Conservation (phyloP, 1,284 basidiomycete species). For the Moesziomyces globuligerus region DNA sequence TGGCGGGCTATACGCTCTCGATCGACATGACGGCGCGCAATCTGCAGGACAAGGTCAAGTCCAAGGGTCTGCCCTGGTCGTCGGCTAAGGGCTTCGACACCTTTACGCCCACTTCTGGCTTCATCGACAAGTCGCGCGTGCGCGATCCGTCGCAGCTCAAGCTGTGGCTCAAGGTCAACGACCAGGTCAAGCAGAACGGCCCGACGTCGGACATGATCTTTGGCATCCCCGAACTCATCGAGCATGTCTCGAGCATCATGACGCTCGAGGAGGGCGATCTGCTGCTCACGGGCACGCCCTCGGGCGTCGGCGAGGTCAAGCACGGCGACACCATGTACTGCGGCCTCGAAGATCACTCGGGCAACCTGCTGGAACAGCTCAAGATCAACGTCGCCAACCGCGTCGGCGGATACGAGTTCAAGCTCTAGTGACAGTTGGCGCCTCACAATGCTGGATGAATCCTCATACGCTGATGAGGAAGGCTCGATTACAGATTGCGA, state of each 20-base stretch:
- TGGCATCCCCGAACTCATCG: slow-evolving; percentile 85
- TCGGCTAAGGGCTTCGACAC: slow-evolving; percentile 91
- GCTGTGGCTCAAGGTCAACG: slow-evolving; percentile 86
- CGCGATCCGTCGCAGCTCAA: slow-evolving; percentile 79
- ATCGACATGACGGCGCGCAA: slow-evolving; percentile 97
- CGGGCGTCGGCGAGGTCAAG: slow-evolving; percentile 82
- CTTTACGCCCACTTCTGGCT: slow-evolving; percentile 80
- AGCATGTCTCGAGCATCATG: slow-evolving; percentile 95
- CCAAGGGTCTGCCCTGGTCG: slow-evolving; percentile 91
- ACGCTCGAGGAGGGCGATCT: slow-evolving; percentile 79
- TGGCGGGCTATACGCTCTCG: slow-evolving; percentile 93
- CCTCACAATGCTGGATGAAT: no score
- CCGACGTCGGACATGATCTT: slow-evolving; percentile 92
- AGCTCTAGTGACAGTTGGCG: slow-evolving; percentile 14
- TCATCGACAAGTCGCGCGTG: slow-evolving; percentile 81
- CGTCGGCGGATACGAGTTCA: slow-evolving; percentile 77
- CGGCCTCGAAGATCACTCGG: slow-evolving; percentile 74
- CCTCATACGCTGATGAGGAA: no score
- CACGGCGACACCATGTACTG: slow-evolving; percentile 85
- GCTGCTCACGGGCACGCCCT: slow-evolving; percentile 72
- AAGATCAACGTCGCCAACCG: slow-evolving; percentile 77
- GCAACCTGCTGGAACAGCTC: slow-evolving; percentile 75
- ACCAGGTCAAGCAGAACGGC: slow-evolving; percentile 82
- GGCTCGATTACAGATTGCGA: no score
- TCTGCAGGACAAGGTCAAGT: slow-evolving; percentile 91